Evolutionary conservation across 1,139 yeast genomes (phyloP), one percentile per base, ranked within the genome.

Genomic region (Geotrichum candidum): DNA sequence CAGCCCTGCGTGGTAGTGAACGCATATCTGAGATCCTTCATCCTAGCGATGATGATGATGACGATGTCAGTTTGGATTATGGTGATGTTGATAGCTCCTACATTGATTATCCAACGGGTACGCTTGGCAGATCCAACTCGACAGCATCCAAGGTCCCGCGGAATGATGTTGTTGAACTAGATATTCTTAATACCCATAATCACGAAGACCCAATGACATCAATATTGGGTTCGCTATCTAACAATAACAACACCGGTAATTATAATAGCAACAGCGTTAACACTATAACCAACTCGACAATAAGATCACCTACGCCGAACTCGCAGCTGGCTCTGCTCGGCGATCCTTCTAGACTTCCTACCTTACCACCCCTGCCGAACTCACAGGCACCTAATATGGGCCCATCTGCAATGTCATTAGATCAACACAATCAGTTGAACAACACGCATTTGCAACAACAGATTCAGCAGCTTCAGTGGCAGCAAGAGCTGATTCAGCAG

Each of bases 391-490:
- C 51, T 2, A 23, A 11, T 29, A 35, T 9, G 13, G 13, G n/a
- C 5, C 35, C 25, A 31, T 5, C 27, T 41, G 23, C n/a, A 41
- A 29, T 27, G 57, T 2, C 46, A 23, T 18, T 50, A 25, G 31
- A 50, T 31, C 51, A 29, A 27, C 25, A 41, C 15, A 52, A 54
- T 5, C 53, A 55, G 1, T 13, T 55, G 45, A 55, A 53, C 45
- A 53, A 31, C 27, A 54, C 52, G 4, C 61, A 55, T 13, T 53
- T 60, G 10, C 62, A 60, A 31, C 62, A 60, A 45, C 59, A 60
- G 46, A 60, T 60, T 50, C 59, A 56, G 54, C 62, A 60, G 2
- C 51, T 60, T 38, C 59, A 56, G 35, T 60, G 62, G 62, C 62
- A 60, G 38, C 62, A 60, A 29, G 62, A 60, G 22, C 22, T 60